Evolutionary conservation across 1,139 yeast species (phyloP), one percentile per base, ranked within the genome.

Genomic region (Hanseniaspora uvarum): DNA sequence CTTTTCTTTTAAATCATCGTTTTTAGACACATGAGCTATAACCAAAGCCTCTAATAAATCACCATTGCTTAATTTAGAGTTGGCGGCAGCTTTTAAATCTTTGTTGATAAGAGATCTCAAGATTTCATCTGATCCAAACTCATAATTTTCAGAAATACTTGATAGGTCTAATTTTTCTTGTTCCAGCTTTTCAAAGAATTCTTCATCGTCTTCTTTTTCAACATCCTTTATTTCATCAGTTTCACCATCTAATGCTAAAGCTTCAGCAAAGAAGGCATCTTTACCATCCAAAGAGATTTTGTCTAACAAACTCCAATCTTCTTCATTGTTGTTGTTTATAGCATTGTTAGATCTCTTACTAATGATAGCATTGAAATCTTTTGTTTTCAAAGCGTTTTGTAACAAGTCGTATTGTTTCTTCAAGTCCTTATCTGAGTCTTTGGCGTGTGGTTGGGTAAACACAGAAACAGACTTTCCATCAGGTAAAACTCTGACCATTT

Each of bases 281-380:
- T 77, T 80, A 44, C 81, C 85, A 50, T 72, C 71, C 52, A 69
- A 65, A 4, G 81, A 67, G 53, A 86, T 70, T 54, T 79, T 74
- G 59, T 78, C 72, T 60, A 92, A 76, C 37, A 87, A 68, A 58
- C 75, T 74, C 97, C 97, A 92, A 66, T 88, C 96, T 30, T 78
- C 72, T 59, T 76, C 76, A 59, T 81, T 83, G 16, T 70, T 64
- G 1, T 67, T 71, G 56, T 73, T 69, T 6, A 70, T 70, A 4
- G 73, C 71, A 18, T 72, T 67, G 10, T 69, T 70, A 33, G 76
- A 62, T 60, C 79, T 80, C 23, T 75, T 68, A 53, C 77, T 77
- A 56, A 85, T 78, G 41, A 86, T 72, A 3, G 76, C 68, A 24
- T 69, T 65, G 63, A 78, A 80, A 60, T 81, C 77, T 57, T 78